These are phyloP conservation scores for Leptodermis oblonga DNA, from an alignment of 257 asterid species.

Conservation along the genomic window DNA sequence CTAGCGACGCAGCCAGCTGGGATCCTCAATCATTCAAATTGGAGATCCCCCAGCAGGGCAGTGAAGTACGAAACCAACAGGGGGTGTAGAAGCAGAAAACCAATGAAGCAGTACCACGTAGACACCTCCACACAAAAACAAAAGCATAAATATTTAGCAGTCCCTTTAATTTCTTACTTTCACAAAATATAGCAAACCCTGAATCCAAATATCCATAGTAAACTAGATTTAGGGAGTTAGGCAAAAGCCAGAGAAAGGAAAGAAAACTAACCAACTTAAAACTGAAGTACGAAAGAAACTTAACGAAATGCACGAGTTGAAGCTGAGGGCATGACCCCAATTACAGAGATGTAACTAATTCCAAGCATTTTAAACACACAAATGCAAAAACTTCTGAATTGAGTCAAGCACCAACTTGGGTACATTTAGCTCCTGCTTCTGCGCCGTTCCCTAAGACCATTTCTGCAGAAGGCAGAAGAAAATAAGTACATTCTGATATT, in stretches of 20 bases:
- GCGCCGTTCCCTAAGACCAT: conserved; percentile 74
- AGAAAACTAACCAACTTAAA: conserved; percentile 46
- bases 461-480: conserved; percentile 39
- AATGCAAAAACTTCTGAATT: conserved; percentile 34
- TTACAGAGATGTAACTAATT: conserved; percentile 61
- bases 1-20: conserved; percentile 78
- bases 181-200: conserved; percentile 34
- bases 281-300: conserved; percentile 52
- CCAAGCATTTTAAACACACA: conserved; percentile 59
- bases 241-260: conserved; percentile 22
- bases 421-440: conserved; percentile 85
- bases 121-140: conserved; percentile 89
- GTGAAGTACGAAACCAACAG: conserved; percentile 71
- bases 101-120: conserved; percentile 86
- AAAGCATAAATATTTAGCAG: conserved; percentile 63
- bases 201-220: conserved; percentile 30
- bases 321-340: conserved; percentile 65
- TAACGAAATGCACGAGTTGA: conserved; percentile 76
- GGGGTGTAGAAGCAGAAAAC: conserved; percentile 83
- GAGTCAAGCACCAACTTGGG: conserved; percentile 17
- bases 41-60: conserved; percentile 86
- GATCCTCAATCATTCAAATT: conserved; percentile 80
- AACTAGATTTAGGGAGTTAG: conserved; percentile 19
- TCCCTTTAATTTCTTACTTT: conserved; percentile 22
- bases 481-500: not conserved